Conservation (phyloP, 31 red algal species). For the Odonthalia washingtoniensis region DNA sequence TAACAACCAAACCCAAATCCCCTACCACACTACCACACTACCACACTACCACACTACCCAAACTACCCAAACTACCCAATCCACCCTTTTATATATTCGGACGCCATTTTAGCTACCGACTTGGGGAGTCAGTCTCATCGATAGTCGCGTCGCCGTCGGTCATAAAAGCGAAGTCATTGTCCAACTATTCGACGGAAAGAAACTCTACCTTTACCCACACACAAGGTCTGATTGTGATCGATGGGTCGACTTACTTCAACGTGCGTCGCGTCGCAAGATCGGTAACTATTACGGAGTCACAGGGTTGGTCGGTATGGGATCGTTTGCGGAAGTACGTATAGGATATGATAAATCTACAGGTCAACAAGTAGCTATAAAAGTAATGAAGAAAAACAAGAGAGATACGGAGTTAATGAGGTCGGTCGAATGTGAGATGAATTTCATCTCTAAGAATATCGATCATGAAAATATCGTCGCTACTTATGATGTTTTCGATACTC, state of each 20-base stretch:
- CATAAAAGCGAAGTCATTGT: conserved; percentile 82
- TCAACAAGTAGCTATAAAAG: conserved; percentile 87
- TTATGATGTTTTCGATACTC: conserved; percentile 92
- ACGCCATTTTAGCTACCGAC: conserved; percentile 39
- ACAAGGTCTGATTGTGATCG: conserved; percentile 64
- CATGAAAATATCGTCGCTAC: conserved; percentile 88
- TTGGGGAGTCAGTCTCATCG: conserved; percentile 79
- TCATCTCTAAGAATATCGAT: conserved; percentile 82
- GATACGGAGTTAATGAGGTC: conserved; percentile 78
- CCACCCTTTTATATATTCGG: background rate
- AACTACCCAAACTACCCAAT: too few species aligned
- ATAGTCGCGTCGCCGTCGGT: conserved; percentile 69
- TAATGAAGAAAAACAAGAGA: conserved; percentile 89
- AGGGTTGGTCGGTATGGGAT: conserved; percentile 80
- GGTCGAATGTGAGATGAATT: conserved; percentile 86
- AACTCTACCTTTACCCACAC: conserved; percentile 72
- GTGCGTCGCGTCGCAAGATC: conserved; percentile 74
- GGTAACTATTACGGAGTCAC: conserved; percentile 81
- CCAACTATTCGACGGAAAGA: conserved; percentile 81
- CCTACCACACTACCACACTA: too few species aligned
- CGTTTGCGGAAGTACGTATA: conserved; percentile 88
- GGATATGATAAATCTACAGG: conserved; percentile 87
- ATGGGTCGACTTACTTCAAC: conserved; percentile 75
- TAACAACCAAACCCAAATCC: too few species aligned
- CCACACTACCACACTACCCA: too few species aligned